Conservation (phyloP, 1,284 basidiomycete species). For the Cutaneotrichosporon dermatis region DNA sequence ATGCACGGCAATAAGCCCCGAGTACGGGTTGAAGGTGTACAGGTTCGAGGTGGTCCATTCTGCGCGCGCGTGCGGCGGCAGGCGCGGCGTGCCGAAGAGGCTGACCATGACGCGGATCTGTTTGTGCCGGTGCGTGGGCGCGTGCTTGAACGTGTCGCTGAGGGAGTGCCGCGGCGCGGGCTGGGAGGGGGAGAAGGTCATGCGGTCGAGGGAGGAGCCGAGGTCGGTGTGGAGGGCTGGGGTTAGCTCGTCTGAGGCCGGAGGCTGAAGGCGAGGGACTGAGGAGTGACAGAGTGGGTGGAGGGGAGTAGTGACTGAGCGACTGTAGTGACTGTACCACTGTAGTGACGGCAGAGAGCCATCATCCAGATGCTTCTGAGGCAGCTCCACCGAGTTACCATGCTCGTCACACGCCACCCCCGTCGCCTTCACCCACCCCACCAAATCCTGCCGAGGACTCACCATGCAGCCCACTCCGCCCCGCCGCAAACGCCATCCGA, state of each 20-base stretch:
- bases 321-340: too few relatives aligned
- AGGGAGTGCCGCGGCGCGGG: slow-evolving; percentile 18
- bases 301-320: too few relatives aligned
- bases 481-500: slow-evolving; percentile 41
- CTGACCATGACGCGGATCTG: slow-evolving; percentile 44
- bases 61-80: slow-evolving; percentile 40
- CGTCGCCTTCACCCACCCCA: background rate
- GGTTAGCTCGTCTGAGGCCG: slow-evolving; percentile 1
- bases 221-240: slow-evolving; percentile 46
- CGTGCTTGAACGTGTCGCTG: slow-evolving; percentile 8
- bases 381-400: too few relatives aligned
- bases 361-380: too few relatives aligned
- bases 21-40: slow-evolving; percentile 48
- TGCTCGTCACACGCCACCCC: background rate
- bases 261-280: background rate
- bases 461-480: slow-evolving; percentile 49
- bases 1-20: slow-evolving; percentile 45
- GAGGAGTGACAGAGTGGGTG: background rate
- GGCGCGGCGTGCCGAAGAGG: slow-evolving; percentile 37
- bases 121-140: slow-evolving; percentile 27
- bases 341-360: too few relatives aligned
- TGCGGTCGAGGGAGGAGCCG: slow-evolving; percentile 33
- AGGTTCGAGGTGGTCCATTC: slow-evolving; percentile 47
- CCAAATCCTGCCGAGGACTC: slow-evolving; percentile 6
- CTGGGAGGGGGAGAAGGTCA: slow-evolving; percentile 37